Evolutionary conservation across 2,329 filamentous ascomycete genomes (phyloP).

Genomic region (Alternaria sp.): DNA sequence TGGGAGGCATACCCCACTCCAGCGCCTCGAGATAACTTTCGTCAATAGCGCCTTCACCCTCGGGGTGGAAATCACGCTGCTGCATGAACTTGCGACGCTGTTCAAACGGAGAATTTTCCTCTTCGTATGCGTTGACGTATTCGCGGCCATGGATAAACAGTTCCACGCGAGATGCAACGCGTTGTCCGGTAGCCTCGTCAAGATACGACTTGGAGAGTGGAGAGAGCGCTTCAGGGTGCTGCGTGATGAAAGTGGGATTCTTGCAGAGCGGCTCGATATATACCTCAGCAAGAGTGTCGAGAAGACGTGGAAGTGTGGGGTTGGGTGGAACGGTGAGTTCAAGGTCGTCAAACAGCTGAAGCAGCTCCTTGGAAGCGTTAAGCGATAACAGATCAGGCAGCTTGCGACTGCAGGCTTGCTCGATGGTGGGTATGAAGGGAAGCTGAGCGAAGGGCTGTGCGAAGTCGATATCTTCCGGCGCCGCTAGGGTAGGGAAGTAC

Average conservation of each 20-base stretch:
- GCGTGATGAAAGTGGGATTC: constrained; percentile 80
- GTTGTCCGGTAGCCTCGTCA: constrained; percentile 70
- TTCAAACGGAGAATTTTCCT: constrained; percentile 90
- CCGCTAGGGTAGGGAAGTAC: constrained; percentile 38
- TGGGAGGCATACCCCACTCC: constrained; percentile 91
- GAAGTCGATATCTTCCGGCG: constrained; percentile 63
- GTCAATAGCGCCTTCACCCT: constrained; percentile 61
- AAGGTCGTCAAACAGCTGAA: constrained; percentile 60
- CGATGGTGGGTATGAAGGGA: constrained; percentile 82
- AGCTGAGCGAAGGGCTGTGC: constrained; percentile 66
- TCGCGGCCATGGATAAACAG: constrained; percentile 82
- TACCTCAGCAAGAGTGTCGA: constrained; percentile 77
- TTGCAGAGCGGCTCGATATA: constrained; percentile 81
- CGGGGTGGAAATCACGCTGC: constrained; percentile 54
- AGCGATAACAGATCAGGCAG: constrained; percentile 63
- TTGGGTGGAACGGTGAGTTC: constrained; percentile 58
- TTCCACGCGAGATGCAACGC: constrained; percentile 81
- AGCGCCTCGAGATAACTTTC: constrained; percentile 84
- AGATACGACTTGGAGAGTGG: constrained; percentile 87
- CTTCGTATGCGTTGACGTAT: constrained; percentile 96
- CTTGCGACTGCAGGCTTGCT: constrained; percentile 67
- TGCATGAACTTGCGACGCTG: constrained; percentile 82
- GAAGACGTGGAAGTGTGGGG: constrained; percentile 69
- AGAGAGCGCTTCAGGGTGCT: constrained; percentile 90
- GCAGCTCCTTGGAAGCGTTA: constrained; percentile 65